Percentiles rank a stretch among this genome's conserved stretches.
Conservation (phyloP, 140 eudicot species). For the Ambrosia hybrid region DNA sequence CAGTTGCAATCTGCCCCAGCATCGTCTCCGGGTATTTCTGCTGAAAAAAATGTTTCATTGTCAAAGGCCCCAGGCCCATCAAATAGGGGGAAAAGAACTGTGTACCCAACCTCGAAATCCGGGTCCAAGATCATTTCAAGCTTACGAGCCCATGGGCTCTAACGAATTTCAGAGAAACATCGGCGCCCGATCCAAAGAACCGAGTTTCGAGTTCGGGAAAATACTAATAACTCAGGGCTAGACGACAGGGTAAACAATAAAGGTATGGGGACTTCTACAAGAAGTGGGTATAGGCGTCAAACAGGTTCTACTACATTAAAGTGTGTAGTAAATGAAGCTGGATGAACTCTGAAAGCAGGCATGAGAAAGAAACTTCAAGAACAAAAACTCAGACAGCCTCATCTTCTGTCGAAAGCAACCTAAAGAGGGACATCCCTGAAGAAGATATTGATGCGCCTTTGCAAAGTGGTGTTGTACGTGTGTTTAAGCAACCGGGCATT, state of each 20-base stretch:
- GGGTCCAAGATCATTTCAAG: conserved; percentile 44
- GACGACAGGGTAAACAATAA: conserved; percentile 45
- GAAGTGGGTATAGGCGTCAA: conserved; percentile 70
- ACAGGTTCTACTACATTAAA: conserved; percentile 29
- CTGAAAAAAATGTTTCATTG: conserved; percentile 39
- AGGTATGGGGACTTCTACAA: conserved; percentile 34
- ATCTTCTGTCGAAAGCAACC: conserved; percentile 46
- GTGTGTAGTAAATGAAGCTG: conserved; percentile 45
- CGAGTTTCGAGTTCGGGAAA: conserved; percentile 81
- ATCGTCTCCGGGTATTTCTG: conserved; percentile 32
- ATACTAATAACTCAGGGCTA: conserved; percentile 31
- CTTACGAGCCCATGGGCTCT: conserved; percentile 44
- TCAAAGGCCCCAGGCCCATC: too few species aligned
- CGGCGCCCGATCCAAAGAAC: conserved; percentile 67
- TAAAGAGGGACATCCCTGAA: conserved; percentile 61
- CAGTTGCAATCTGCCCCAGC: too few species aligned
- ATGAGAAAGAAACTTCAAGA: conserved; percentile 44
- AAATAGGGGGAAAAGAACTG: conserved; percentile 56
- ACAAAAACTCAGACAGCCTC: conserved; percentile 32
- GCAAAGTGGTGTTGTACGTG: conserved; percentile 88
- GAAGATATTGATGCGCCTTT: conserved; percentile 94
- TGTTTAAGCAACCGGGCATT: conserved; percentile 82
- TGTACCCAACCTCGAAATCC: conserved; percentile 46
- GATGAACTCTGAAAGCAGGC: too few species aligned
- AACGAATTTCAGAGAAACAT: conserved; percentile 58